Base-by-base conservation (phyloP, 805 yeast genomes). In the Komagataella ulmi region DNA sequence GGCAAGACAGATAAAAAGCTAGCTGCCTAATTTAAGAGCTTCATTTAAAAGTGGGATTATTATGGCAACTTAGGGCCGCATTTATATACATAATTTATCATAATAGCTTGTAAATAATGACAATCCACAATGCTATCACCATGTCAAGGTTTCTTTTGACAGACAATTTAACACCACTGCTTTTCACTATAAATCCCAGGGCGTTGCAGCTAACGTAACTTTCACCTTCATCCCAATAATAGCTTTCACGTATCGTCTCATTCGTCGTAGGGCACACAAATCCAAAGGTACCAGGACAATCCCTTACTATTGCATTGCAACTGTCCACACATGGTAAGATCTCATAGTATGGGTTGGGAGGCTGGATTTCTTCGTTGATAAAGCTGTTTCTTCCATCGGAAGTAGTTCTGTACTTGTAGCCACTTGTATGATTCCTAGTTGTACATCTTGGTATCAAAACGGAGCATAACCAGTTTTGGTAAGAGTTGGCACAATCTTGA, bases 371-470 rank as follows among this genome's bases (percentile, higher is more conserved):
- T 2, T 64, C 55, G 56, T 80, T 76, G 45, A 91, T 72, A 55
- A 75, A 77, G 4, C 68, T 66, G 58, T 77, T 86, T 55, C 99
- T 73, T 8, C 86, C 81, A 3, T 70, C 63, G 14, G 73, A 73
- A 4, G 68, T 68, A 3, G 67, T 64, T 40, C 95, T 70, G 24
- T 58, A 53, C 18, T 65, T 63, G 61, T 75, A 81, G 6, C 76
- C 77, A 14, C 40, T 30, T 0, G 72, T 58, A 7, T 67, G 54
- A 6, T 75, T 61, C 12, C 62, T 56, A 12, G 84, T 80, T 1
- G 87, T 73, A 59, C 99, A 91, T 30, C 97, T 71, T 0, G 98
- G 98, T 5, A 91, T 86, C 0, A 88, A 72, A 3, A 88, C 88
- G 0, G 95, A 74, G 66, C 99, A 91, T 17, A 93, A 73, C 99